phyloP scores from a whole-genome alignment of 2,329 filamentous ascomycete species.

The Cytospora piceicola region DNA sequence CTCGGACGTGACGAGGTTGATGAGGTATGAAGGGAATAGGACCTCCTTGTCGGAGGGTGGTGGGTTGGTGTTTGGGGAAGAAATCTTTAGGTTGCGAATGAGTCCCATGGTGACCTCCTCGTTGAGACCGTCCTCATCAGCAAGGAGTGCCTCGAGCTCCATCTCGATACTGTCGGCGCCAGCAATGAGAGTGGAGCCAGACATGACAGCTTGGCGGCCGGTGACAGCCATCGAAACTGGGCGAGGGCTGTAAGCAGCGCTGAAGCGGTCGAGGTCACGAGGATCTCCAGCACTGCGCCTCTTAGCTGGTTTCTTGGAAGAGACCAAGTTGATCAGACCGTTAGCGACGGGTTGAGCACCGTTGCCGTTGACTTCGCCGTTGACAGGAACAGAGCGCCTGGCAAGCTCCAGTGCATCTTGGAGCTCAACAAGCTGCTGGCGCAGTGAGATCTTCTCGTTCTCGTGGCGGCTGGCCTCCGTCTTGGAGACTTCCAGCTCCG shows the following conservation, averaged over 20 bases:
- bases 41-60: constrained; percentile 98
- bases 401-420: constrained; percentile 91
- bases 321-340: constrained; percentile 94
- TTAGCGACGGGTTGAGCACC: constrained; percentile 58
- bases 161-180: constrained; percentile 89
- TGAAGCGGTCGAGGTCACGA: constrained; percentile 87
- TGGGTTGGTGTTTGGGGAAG: constrained; percentile 81
- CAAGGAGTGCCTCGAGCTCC: constrained; percentile 90
- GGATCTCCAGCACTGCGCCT: constrained; percentile 88
- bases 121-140: constrained; percentile 93
- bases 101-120: constrained; percentile 96
- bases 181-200: constrained; percentile 77
- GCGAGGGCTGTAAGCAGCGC: constrained; percentile 87
- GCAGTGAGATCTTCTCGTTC: constrained; percentile 80
- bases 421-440: constrained; percentile 85
- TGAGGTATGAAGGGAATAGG: constrained; percentile 96
- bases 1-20: constrained; percentile 97
- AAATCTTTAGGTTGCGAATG: constrained; percentile 96
- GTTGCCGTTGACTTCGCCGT: constrained; percentile 70
- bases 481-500: constrained; percentile 80
- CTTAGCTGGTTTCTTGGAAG: constrained; percentile 90
- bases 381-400: constrained; percentile 75
- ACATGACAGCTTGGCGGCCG: constrained; percentile 67
- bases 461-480: constrained; percentile 77
- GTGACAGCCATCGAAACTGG: constrained; percentile 94